Evolutionary conservation across 2,329 filamentous ascomycete species (phyloP), one percentile per base, ranked within the genome.

Genomic region (Penicillium polonicum): DNA sequence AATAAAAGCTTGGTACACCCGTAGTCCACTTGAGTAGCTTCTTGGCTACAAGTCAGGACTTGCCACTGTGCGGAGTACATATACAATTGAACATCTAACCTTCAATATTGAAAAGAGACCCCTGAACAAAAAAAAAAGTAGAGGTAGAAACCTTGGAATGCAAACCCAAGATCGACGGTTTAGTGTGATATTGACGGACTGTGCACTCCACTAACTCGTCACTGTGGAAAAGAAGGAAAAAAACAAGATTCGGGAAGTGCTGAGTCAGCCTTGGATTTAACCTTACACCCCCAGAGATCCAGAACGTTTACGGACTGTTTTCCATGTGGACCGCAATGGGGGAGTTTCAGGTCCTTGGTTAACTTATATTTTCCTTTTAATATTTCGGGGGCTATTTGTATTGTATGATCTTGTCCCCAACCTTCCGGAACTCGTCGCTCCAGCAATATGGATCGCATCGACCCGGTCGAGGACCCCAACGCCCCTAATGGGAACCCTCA

Each of bases 401-500:
- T 33, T 45, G n/a, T 31, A 19, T 29, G 39, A 27, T 43, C 17
- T 23, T 33, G 36, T n/a, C 25, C 25, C 19, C 19, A 21, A 31
- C 12, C 38, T 45, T 12, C 23, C 33, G 31, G 38, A 27, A 35
- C 31, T n/a, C 17, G 25, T 42, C 23, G 35, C 39, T 44, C 52
- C 62, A 54, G 17, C 50, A 44, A 51, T 58, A 76, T 76, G 74
- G 73, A 76, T 71, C 72, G 60, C 60, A 76, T 76, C 62, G 74
- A 76, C 63, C 63, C 66, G 38, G 64, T 63, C 36, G 68, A 65
- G 51, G 69, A 68, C 57, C 61, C 29, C 12, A 45, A 57, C 38
- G 42, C 54, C 41, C 48, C 38, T 35, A 45, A 42, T 41, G 58
- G 35, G 29, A 57, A 52, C 56, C 51, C 58, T 46, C 50, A 57